Evolutionary conservation across 768 basidiomycete species (phyloP).

Genomic region (Boletus eberwhitei): DNA sequence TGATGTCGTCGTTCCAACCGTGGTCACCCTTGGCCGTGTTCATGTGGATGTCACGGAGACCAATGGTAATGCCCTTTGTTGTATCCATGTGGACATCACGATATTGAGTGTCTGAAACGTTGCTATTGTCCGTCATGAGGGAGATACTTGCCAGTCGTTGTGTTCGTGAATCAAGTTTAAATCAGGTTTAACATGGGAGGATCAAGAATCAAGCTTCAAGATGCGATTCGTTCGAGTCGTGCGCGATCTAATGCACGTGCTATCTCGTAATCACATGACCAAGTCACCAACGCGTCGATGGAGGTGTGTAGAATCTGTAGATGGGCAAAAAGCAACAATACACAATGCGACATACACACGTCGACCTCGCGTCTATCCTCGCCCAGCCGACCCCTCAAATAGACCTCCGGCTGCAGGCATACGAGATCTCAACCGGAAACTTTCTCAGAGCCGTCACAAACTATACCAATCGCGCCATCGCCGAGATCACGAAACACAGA

Average conservation of each 20-base stretch:
- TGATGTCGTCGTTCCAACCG: slow-evolving; percentile 51
- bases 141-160: neutral
- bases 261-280: slow-evolving; percentile 22
- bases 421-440: slow-evolving; percentile 63
- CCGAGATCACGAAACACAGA: slow-evolving; percentile 66
- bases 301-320: neutral
- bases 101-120: slow-evolving; percentile 27
- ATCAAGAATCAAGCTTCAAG: too few relatives aligned
- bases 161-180: neutral
- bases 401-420: slow-evolving; percentile 58
- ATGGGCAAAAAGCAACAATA: neutral
- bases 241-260: slow-evolving; percentile 10
- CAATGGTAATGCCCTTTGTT: slow-evolving; percentile 54
- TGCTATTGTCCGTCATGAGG: slow-evolving; percentile 13
- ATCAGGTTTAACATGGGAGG: neutral
- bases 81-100: slow-evolving; percentile 79
- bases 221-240: neutral
- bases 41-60: slow-evolving; percentile 57
- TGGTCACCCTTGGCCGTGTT: slow-evolving; percentile 53
- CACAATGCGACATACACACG: slow-evolving; percentile 40
- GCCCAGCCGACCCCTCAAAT: slow-evolving; percentile 54
- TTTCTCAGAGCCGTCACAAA: slow-evolving; percentile 69
- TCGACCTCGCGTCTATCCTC: slow-evolving; percentile 60
- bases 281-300: slow-evolving; percentile 17
- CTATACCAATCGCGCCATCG: slow-evolving; percentile 70